phyloP scores from a whole-genome alignment of 73 alveolate genomes.

The Tetrahymena thermophila region DNA sequence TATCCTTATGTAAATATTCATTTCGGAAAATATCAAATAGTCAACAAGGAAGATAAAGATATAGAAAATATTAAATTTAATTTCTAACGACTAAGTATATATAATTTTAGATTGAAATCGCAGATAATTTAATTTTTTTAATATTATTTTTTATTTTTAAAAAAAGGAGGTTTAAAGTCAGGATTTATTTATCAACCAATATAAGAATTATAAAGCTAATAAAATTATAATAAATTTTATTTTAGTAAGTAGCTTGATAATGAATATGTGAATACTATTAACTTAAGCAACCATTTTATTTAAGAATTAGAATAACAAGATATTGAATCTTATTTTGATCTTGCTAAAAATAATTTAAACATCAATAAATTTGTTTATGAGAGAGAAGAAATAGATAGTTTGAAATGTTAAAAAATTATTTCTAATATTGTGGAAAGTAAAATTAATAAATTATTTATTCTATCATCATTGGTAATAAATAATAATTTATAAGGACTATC shows the following conservation, averaged over 20 bases:
- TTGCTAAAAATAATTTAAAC: background rate
- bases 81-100: background rate
- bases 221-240: background rate
- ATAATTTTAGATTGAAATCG: no score
- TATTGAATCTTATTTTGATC: background rate
- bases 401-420: no score
- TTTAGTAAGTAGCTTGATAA: background rate
- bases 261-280: background rate
- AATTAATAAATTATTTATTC: background rate
- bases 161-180: background rate
- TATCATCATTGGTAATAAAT: background rate
- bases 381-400: background rate
- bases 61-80: background rate
- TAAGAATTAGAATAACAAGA: background rate
- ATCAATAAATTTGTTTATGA: background rate
- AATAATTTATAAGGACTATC: background rate
- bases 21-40: background rate
- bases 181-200: background rate
- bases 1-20: background rate
- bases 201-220: background rate
- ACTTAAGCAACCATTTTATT: background rate
- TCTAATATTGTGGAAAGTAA: background rate
- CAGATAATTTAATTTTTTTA: background rate
- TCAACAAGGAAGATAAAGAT: background rate
- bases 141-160: background rate